A percentile compares a stretch with the other conserved stretches of the same genome.
phyloP scores from a whole-genome alignment of 2,329 filamentous ascomycete genomes.

The Tolypocladium ovalisporum region DNA sequence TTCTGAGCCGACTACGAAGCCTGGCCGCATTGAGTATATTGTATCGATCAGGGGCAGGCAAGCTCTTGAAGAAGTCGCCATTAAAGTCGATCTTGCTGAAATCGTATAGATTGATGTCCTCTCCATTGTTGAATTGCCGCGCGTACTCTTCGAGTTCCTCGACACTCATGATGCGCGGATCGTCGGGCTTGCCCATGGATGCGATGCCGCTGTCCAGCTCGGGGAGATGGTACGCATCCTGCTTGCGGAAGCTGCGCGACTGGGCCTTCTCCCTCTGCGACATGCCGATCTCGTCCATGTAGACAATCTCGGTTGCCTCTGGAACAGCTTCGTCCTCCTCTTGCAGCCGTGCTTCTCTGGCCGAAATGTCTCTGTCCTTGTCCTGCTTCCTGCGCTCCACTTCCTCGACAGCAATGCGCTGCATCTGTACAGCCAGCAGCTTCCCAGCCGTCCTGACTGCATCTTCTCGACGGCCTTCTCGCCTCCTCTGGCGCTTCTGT shows the following conservation, averaged over 20 bases:
- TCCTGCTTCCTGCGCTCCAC: conserved; percentile 48
- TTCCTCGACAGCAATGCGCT: conserved; percentile 79
- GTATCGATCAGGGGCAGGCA: conserved; percentile 85
- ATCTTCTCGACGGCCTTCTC: conserved; percentile 88
- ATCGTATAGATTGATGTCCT: conserved; percentile 86
- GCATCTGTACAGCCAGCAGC: conserved; percentile 87
- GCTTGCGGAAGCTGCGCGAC: conserved; percentile 73
- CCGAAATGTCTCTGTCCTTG: conserved; percentile 31
- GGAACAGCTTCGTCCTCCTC: conserved; percentile 58
- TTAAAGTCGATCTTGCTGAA: conserved; percentile 99
- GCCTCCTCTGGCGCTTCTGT: conserved; percentile 60
- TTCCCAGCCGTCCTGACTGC: conserved; percentile 84
- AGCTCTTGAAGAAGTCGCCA: conserved; percentile 83
- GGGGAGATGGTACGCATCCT: conserved; percentile 90
- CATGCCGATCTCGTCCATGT: conserved; percentile 84
- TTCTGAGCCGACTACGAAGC: conserved; percentile 74
- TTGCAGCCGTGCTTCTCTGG: conserved; percentile 28
- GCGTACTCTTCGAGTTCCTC: conserved; percentile 93
- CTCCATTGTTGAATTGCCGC: conserved; percentile 78
- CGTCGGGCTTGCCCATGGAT: conserved; percentile 80
- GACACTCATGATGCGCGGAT: conserved; percentile 91
- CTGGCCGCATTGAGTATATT: conserved; percentile 95
- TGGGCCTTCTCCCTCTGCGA: conserved; percentile 62
- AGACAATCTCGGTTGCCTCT: conserved; percentile 60
- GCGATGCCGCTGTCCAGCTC: conserved; percentile 71